phyloP scores from a whole-genome alignment of 1,284 basidiomycete species.

The Agaricales sp. region DNA sequence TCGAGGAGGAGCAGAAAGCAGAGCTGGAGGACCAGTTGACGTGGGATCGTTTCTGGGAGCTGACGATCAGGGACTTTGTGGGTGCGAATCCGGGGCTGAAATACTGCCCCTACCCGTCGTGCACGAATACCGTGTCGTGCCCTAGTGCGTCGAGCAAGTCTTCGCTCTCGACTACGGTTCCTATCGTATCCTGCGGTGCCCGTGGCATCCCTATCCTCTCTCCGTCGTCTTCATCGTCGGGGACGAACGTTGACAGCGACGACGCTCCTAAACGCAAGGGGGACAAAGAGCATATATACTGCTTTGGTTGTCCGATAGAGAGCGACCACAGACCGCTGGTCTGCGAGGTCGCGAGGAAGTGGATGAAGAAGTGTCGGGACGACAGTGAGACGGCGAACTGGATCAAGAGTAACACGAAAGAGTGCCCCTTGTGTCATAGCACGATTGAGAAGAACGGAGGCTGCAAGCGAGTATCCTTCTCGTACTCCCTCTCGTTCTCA shows the following conservation, averaged over 20 bases:
- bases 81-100: conserved; percentile 76
- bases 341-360: conserved; percentile 83
- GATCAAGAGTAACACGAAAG: conserved; percentile 99
- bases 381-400: conserved; percentile 99
- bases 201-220: conserved; percentile 22
- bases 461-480: conserved; percentile 73
- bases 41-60: conserved; percentile 69
- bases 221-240: background rate
- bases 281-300: conserved; percentile 65
- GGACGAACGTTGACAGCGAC: conserved; percentile 12
- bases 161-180: conserved; percentile 74
- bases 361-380: conserved; percentile 96
- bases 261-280: conserved; percentile 17
- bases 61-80: conserved; percentile 88
- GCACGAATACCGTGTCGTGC: conserved; percentile 87
- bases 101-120: conserved; percentile 86
- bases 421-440: conserved; percentile 90
- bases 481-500: background rate
- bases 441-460: conserved; percentile 99
- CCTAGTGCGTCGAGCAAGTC: conserved; percentile 62
- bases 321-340: conserved; percentile 88
- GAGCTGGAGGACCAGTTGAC: conserved; percentile 36
- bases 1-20: no score
- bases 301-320: conserved; percentile 84
- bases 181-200: conserved; percentile 79